Conservation (phyloP, 2,329 filamentous ascomycete genomes). For the Phoma herbarum region DNA sequence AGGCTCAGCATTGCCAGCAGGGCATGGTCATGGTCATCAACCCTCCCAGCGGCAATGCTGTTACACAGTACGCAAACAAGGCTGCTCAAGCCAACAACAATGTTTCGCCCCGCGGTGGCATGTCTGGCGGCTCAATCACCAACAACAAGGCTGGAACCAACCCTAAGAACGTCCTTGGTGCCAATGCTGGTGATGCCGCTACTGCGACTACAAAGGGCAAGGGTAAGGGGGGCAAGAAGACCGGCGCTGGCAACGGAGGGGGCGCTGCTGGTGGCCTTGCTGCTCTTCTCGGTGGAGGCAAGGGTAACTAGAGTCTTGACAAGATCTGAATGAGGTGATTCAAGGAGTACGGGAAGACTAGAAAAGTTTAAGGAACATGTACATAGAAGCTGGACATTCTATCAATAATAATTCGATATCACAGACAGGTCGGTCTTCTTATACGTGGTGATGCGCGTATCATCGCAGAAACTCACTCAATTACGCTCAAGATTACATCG, state of each 20-base stretch:
- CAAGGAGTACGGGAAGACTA: not conserved
- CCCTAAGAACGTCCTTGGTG: conserved; percentile 27
- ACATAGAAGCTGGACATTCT: conserved; percentile 25
- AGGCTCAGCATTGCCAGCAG: conserved; percentile 71
- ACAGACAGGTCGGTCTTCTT: not conserved
- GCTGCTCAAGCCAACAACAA: conserved; percentile 41
- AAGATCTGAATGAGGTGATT: not conserved
- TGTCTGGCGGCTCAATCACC: conserved; percentile 29
- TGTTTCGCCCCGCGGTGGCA: conserved; percentile 31
- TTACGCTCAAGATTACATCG: not conserved
- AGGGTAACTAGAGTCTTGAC: conserved; percentile 16
- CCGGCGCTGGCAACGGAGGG: conserved; percentile 2
- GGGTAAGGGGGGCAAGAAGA: conserved; percentile 6
- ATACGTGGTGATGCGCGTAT: not conserved
- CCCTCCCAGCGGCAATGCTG: conserved; percentile 40
- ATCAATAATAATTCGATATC: conserved; percentile 12
- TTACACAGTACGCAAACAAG: conserved; percentile 34
- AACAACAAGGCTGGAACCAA: conserved; percentile 38
- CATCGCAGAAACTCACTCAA: not conserved
- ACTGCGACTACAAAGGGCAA: conserved; percentile 1
- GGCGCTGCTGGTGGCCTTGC: conserved; percentile 22
- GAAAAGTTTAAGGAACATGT: not conserved
- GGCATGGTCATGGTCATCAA: conserved; percentile 81
- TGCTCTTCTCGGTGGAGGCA: conserved; percentile 21
- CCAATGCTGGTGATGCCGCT: conserved; percentile 19